These are phyloP conservation scores for Pleurotus djamor DNA, from an alignment of 768 basidiomycete species.

Conservation along the genomic window DNA sequence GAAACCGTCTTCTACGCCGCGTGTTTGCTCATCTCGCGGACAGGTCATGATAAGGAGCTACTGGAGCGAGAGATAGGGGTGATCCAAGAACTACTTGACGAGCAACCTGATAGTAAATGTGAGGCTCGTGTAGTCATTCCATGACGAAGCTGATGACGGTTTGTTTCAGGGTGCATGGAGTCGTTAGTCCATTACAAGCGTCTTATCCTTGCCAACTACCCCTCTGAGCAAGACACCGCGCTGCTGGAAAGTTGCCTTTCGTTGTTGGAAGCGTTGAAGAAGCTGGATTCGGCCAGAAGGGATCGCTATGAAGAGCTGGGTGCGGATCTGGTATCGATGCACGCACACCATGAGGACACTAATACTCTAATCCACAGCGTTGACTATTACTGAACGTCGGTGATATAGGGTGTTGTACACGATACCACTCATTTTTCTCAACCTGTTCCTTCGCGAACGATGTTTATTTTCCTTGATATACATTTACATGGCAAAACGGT, in stretches of 20 bases:
- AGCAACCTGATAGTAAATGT: constrained; percentile 96
- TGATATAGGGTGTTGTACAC: no score
- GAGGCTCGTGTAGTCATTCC: constrained; percentile 16
- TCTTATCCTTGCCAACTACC: constrained; percentile 54
- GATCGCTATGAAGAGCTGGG: constrained; percentile 70
- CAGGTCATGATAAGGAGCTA: constrained; percentile 57
- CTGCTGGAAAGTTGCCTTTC: constrained; percentile 42
- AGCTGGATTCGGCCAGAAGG: constrained; percentile 64
- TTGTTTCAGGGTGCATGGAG: constrained; percentile 84
- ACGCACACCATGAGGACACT: no score
- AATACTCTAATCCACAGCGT: no score
- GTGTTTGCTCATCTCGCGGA: not conserved
- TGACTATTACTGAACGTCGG: no score
- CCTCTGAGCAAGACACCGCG: constrained; percentile 19
- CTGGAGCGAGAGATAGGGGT: constrained; percentile 73
- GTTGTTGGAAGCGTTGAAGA: constrained; percentile 55
- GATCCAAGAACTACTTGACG: constrained; percentile 81
- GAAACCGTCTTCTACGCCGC: not conserved
- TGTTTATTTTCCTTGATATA: no score
- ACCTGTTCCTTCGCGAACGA: no score
- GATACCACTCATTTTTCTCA: no score
- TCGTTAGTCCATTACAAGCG: constrained; percentile 83
- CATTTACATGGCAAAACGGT: no score
- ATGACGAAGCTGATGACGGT: constrained; percentile 1
- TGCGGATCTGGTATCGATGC: constrained; percentile 19